Percentiles rank a stretch among this genome's conserved stretches.
Conservation (phyloP, 768 basidiomycete genomes). For the Lactifluus volemus region DNA sequence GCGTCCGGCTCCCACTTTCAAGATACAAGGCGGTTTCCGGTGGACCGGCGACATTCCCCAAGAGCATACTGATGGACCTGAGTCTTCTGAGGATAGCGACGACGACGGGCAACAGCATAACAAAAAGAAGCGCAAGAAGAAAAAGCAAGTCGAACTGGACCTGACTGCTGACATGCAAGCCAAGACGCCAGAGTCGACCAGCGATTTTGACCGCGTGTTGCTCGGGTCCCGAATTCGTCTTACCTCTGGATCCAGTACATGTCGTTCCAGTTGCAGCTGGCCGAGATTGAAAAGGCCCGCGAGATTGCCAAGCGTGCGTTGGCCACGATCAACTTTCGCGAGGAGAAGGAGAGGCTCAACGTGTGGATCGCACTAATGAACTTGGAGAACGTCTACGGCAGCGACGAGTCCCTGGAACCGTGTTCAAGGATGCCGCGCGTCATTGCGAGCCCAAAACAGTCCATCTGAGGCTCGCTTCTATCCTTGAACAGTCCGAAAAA, state of each 20-base stretch:
- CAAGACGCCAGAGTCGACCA: slow-evolving; percentile 79
- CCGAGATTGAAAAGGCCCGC: slow-evolving; percentile 91
- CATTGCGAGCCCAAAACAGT: slow-evolving; percentile 91
- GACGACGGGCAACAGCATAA: slow-evolving; percentile 34
- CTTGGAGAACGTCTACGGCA: slow-evolving; percentile 88
- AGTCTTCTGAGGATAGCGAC: slow-evolving; percentile 42
- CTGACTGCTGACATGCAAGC: slow-evolving; percentile 83
- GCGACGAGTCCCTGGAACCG: slow-evolving; percentile 67
- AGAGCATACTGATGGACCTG: slow-evolving; percentile 34
- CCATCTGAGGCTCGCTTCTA: slow-evolving; percentile 74
- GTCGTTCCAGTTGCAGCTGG: slow-evolving; percentile 96
- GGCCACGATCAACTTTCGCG: slow-evolving; percentile 84
- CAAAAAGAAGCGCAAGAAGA: slow-evolving; percentile 60
- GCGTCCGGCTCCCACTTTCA: slow-evolving; percentile 32
- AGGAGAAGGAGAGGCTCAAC: slow-evolving; percentile 93
- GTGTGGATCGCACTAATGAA: slow-evolving; percentile 97
- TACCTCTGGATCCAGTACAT: slow-evolving; percentile 99
- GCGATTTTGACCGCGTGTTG: slow-evolving; percentile 90
- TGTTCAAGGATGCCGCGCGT: slow-evolving; percentile 84
- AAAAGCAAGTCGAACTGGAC: slow-evolving; percentile 68
- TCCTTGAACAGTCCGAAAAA: slow-evolving; percentile 80
- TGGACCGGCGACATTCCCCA: slow-evolving; percentile 44
- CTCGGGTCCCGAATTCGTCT: slow-evolving; percentile 95
- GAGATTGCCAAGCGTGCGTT: slow-evolving; percentile 80
- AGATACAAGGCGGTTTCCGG: slow-evolving; percentile 55